phyloP scores from a whole-genome alignment of 176 grass and related monocot genomes.

The Hsuehochloa calcarea region DNA sequence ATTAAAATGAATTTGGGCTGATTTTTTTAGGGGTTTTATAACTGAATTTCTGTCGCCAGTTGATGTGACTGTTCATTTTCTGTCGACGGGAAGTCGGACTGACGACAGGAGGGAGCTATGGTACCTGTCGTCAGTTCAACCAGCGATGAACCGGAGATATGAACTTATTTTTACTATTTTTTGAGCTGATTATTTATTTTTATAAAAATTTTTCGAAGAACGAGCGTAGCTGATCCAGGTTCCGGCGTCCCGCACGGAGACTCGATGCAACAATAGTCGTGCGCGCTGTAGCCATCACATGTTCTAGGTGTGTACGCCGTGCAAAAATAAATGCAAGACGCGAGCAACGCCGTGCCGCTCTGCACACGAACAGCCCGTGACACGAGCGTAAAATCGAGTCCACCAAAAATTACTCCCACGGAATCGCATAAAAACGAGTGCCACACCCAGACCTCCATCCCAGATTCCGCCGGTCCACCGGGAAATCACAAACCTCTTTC shows the following conservation, averaged over 20 bases:
- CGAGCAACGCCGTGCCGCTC: not conserved
- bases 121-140: too few relatives aligned
- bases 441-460: not conserved
- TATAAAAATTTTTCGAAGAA: too few relatives aligned
- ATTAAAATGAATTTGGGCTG: too few relatives aligned
- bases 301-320: not conserved
- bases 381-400: not conserved
- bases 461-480: not conserved
- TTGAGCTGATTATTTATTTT: too few relatives aligned
- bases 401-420: not conserved
- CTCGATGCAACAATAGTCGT: not conserved
- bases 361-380: slow-evolving; percentile 9
- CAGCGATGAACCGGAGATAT: too few relatives aligned
- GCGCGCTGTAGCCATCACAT: not conserved
- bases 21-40: too few relatives aligned
- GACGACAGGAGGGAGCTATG: too few relatives aligned
- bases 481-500: not conserved
- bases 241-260: not conserved
- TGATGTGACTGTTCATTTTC: too few relatives aligned
- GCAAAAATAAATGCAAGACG: not conserved
- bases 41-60: too few relatives aligned
- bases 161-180: too few relatives aligned
- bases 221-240: not conserved
- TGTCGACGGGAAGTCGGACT: too few relatives aligned
- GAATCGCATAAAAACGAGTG: too few relatives aligned